A percentile compares a stretch with the other conserved stretches of the same genome.
Evolutionary conservation across 1,284 basidiomycete species (phyloP).

Genomic region (Sanghuangporus sanghuang): DNA sequence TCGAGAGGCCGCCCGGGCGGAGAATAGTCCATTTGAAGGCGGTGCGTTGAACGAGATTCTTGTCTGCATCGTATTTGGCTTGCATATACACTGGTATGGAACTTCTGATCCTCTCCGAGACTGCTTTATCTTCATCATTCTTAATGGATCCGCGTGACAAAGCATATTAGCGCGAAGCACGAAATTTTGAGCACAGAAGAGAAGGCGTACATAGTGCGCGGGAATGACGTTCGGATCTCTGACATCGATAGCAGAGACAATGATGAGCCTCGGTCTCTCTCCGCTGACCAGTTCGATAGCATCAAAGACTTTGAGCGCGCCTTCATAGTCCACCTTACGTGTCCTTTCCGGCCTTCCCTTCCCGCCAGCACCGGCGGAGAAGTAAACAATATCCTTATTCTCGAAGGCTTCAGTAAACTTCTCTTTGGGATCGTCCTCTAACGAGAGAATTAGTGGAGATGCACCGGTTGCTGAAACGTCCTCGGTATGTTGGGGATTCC

Average conservation of each 20-base stretch:
- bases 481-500: slow-evolving; percentile 38
- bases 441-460: slow-evolving; percentile 50
- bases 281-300: slow-evolving; percentile 53
- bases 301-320: slow-evolving; percentile 69
- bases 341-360: slow-evolving; percentile 62
- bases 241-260: slow-evolving; percentile 65
- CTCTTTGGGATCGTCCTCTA: slow-evolving; percentile 48
- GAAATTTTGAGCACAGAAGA: neutral
- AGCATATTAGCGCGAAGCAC: neutral
- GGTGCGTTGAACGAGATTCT: slow-evolving; percentile 52
- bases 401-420: slow-evolving; percentile 48
- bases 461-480: slow-evolving; percentile 44
- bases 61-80: slow-evolving; percentile 69
- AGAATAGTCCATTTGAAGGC: slow-evolving; percentile 68
- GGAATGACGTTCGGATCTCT: slow-evolving; percentile 49
- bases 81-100: slow-evolving; percentile 48
- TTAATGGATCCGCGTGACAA: slow-evolving; percentile 21
- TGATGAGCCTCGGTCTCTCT: slow-evolving; percentile 48
- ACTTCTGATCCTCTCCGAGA: slow-evolving; percentile 39
- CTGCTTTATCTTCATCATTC: slow-evolving; percentile 43
- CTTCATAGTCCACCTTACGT: slow-evolving; percentile 65
- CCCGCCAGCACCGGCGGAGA: slow-evolving; percentile 65
- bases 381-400: slow-evolving; percentile 53
- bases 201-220: slow-evolving; percentile 45
- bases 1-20: slow-evolving; percentile 55